Conservation (phyloP, 2,329 filamentous ascomycete genomes). For the Apiospora phragmitis region DNA sequence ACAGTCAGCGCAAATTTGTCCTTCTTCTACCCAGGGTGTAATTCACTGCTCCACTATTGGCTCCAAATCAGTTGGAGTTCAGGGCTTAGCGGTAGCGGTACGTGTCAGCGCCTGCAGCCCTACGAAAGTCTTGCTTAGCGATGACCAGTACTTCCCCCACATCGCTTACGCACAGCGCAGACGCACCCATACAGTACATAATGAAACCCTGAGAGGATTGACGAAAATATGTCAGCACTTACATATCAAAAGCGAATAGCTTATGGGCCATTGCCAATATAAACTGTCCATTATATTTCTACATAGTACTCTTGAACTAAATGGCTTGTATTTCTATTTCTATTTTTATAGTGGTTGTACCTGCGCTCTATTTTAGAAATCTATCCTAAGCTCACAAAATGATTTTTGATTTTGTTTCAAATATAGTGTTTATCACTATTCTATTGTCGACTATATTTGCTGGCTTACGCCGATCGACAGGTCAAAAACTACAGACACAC, state of each 20-base stretch:
- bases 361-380: background rate
- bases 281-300: background rate
- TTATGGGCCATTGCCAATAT: background rate
- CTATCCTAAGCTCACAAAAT: background rate
- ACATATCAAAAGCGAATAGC: background rate
- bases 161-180: no score
- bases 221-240: background rate
- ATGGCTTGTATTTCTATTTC: background rate
- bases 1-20: no score
- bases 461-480: background rate
- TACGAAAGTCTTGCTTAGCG: no score
- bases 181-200: no score
- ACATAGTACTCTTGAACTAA: background rate
- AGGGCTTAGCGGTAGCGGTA: no score
- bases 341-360: background rate
- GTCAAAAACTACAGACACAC: background rate
- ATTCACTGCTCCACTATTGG: no score
- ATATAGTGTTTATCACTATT: background rate
- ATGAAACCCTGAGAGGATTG: no score
- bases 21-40: no score
- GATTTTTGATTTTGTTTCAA: background rate
- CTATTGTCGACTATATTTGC: background rate
- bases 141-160: no score
- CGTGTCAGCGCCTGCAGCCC: no score
- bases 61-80: no score